Conservation (phyloP, 306 rosid genomes). For the Delonix regia region DNA sequence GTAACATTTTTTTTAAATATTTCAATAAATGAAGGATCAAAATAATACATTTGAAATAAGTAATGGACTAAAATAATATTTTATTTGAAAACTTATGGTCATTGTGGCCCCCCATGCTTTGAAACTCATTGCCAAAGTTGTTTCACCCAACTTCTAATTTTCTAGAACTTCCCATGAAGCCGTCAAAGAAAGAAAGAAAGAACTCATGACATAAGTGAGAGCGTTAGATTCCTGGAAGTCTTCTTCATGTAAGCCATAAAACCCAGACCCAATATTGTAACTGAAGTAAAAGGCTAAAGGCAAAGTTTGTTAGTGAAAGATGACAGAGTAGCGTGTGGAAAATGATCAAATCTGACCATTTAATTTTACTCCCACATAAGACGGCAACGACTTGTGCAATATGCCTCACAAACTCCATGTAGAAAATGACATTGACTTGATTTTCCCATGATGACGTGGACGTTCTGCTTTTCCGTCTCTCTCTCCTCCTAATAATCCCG, state of each 20-base stretch:
- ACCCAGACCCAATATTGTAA: neutral
- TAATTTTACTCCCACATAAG: slow-evolving; percentile 46
- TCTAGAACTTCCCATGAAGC: neutral
- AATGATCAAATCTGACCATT: slow-evolving; percentile 34
- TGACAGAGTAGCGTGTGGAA: slow-evolving; percentile 35
- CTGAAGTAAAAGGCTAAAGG: too few species aligned
- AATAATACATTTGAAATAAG: too few species aligned
- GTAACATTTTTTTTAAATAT: too few species aligned
- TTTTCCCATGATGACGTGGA: slow-evolving; percentile 19
- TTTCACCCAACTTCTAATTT: neutral
- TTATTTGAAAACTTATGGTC: slow-evolving; percentile 18
- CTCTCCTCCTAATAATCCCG: slow-evolving; percentile 27
- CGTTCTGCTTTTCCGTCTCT: neutral
- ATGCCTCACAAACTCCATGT: slow-evolving; percentile 28
- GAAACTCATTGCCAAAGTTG: neutral
- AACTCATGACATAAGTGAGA: too few species aligned
- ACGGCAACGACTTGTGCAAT: slow-evolving; percentile 58
- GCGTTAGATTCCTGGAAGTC: too few species aligned
- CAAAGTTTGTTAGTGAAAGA: neutral
- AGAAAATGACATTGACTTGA: slow-evolving; percentile 36
- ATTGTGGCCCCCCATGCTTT: slow-evolving; percentile 19
- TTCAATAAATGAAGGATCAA: too few species aligned
- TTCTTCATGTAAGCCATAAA: too few species aligned
- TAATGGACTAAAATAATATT: too few species aligned
- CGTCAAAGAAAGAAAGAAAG: neutral